Evolutionary conservation across 768 basidiomycete genomes (phyloP).

Genomic region (Boletus rubescentipes): DNA sequence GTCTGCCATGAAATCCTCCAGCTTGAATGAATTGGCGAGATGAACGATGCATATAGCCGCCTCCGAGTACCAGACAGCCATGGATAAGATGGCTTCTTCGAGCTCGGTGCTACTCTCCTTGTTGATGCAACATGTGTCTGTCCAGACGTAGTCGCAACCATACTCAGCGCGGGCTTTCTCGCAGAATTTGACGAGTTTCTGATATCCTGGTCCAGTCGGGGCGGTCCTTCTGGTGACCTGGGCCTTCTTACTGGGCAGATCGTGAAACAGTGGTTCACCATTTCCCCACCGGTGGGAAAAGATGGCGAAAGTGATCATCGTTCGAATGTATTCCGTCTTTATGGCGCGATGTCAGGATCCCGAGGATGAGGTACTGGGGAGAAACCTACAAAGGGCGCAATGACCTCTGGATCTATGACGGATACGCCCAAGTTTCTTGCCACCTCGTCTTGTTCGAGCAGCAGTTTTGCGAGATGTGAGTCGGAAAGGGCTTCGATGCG

Average conservation of each 20-base stretch:
- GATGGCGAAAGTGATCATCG: conserved; percentile 24
- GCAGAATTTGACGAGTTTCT: conserved; percentile 28
- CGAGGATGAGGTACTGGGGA: neutral
- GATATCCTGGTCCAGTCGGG: conserved; percentile 23
- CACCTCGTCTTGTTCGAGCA: conserved; percentile 26
- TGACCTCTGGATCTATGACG: conserved; percentile 20
- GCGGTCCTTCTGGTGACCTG: conserved; percentile 13
- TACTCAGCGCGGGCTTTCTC: conserved; percentile 27
- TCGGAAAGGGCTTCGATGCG: conserved; percentile 22
- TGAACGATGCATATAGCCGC: conserved; percentile 25
- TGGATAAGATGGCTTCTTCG: conserved; percentile 28
- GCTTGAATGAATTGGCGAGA: conserved; percentile 18
- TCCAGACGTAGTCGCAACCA: conserved; percentile 28
- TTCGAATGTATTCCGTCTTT: conserved; percentile 18
- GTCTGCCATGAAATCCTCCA: conserved; percentile 24
- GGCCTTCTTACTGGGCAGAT: conserved; percentile 15
- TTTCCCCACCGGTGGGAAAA: conserved; percentile 31
- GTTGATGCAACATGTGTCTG: conserved; percentile 30
- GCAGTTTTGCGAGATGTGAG: conserved; percentile 21
- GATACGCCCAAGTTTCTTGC: conserved; percentile 22
- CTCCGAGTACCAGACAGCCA: conserved; percentile 24
- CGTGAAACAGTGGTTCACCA: conserved; percentile 22
- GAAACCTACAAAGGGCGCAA: conserved; percentile 20
- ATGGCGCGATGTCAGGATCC: conserved; percentile 4
- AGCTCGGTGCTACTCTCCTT: conserved; percentile 28